Evolutionary conservation across 2,329 filamentous ascomycete species (phyloP).

Genomic region (Fusarium sp.): DNA sequence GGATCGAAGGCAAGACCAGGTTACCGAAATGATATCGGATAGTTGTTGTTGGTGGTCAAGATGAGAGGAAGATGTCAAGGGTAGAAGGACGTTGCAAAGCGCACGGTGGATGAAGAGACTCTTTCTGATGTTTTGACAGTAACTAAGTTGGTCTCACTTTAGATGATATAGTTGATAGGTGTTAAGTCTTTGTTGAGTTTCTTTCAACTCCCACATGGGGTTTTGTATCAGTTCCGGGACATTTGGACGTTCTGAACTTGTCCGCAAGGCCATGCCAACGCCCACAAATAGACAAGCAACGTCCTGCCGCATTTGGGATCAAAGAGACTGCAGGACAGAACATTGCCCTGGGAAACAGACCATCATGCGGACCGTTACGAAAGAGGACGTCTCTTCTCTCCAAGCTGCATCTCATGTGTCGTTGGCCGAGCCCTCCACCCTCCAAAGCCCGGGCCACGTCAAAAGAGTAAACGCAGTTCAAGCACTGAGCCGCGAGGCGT

Average conservation of each 20-base stretch:
- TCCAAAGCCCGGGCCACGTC: constrained; percentile 33
- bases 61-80: constrained; percentile 7
- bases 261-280: constrained; percentile 39
- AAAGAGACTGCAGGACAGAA: constrained; percentile 30
- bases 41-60: constrained; percentile 11
- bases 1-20: not conserved
- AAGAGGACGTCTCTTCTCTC: constrained; percentile 30
- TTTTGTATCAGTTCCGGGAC: constrained; percentile 34
- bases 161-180: constrained; percentile 22
- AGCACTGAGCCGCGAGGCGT: constrained; percentile 37
- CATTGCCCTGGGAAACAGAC: constrained; percentile 35
- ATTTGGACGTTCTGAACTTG: constrained; percentile 27
- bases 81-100: constrained; percentile 9
- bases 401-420: constrained; percentile 45
- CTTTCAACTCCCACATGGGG: constrained; percentile 38
- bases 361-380: constrained; percentile 36
- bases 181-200: constrained; percentile 38
- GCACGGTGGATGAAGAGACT: constrained; percentile 23
- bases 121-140: constrained; percentile 36
- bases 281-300: constrained; percentile 46
- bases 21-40: not conserved
- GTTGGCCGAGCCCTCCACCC: constrained; percentile 35
- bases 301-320: constrained; percentile 32
- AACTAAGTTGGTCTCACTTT: constrained; percentile 35
- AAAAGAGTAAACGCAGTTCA: constrained; percentile 33